phyloP scores from a whole-genome alignment of 2,329 filamentous ascomycete species.

The Talaromyces sp. region DNA sequence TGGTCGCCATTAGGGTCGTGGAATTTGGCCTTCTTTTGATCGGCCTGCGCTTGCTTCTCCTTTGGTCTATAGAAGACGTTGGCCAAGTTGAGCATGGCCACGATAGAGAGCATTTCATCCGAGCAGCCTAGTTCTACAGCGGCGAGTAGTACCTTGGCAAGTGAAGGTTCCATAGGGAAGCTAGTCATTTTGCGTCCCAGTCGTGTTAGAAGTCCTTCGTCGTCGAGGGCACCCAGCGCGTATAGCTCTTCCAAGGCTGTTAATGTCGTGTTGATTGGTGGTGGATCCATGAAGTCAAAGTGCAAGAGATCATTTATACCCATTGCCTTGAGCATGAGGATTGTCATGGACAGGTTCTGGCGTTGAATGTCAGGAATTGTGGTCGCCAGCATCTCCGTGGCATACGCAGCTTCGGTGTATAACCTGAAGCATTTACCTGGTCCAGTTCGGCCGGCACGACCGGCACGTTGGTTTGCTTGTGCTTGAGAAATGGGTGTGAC shows the following conservation, averaged over 20 bases:
- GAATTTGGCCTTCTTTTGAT: conserved; percentile 97
- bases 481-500: conserved; percentile 96
- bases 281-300: conserved; percentile 99
- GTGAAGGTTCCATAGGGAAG: conserved; percentile 92
- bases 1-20: conserved; percentile 94
- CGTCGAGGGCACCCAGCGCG: conserved; percentile 82
- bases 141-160: conserved; percentile 85
- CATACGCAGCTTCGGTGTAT: conserved; percentile 93
- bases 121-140: conserved; percentile 84
- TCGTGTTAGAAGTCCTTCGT: conserved; percentile 88
- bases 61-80: conserved; percentile 93
- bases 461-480: conserved; percentile 89
- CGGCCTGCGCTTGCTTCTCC: conserved; percentile 92
- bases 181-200: conserved; percentile 96
- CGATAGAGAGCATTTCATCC: conserved; percentile 89
- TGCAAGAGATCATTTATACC: conserved; percentile 96
- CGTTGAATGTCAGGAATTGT: conserved; percentile 95
- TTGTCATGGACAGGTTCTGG: conserved; percentile 86
- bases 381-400: conserved; percentile 94
- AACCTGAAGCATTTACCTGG: conserved; percentile 94
- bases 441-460: conserved; percentile 86
- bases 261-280: conserved; percentile 95
- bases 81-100: conserved; percentile 72
- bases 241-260: conserved; percentile 94
- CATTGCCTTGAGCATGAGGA: conserved; percentile 98